Base-by-base conservation (phyloP, 805 yeast species). In the Metschnikowia baotianmanensis region DNA sequence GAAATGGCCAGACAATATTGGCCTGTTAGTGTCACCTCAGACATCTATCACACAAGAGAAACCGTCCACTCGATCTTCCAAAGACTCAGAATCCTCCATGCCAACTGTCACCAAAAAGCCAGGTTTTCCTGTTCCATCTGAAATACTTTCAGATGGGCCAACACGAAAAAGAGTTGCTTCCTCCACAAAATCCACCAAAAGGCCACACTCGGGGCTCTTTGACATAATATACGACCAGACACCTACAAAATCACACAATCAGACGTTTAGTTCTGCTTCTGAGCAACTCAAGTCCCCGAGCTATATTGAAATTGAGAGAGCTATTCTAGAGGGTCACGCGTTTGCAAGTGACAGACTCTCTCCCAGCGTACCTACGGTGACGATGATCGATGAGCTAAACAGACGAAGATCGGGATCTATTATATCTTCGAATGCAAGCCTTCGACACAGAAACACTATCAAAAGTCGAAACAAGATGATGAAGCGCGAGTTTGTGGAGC, bases 391-490 rank as follows among this genome's bases (percentile, higher is more conserved):
- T n/a, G 44, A 40, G 22, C n/a, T 17, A 6, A 18, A 15, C 15
- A 48, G 51, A 18, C 42, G 69, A 22, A 42, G 61, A 24, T 6
- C 36, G 0, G 61, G 61, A 2, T 63, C 69, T 4, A 42, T 65
- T 2, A 46, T 62, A 4, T 67, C 72, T 2, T 41, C 50, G 7
- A 32, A 49, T n/a, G 67, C 68, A 9, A 50, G 66, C 1, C 29
- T 67, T 2, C 47, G 67, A 28, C 57, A 63, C 42, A 47, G 69
- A 27, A 58, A 59, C 38, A 51, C 51, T 11, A 60, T 66, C 2
- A 53, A 56, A 31, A 50, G 49, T 16, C 47, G 72, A 29, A 62
- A 57, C 46, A 60, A 52, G 43, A 61, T 60, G 50, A 50, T 57
- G 4, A 46, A 50, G 20, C 57, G 54, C 31, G 40, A 29, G 8